phyloP scores from a whole-genome alignment of 805 yeast species.

The Hanseniaspora guilliermondii region DNA sequence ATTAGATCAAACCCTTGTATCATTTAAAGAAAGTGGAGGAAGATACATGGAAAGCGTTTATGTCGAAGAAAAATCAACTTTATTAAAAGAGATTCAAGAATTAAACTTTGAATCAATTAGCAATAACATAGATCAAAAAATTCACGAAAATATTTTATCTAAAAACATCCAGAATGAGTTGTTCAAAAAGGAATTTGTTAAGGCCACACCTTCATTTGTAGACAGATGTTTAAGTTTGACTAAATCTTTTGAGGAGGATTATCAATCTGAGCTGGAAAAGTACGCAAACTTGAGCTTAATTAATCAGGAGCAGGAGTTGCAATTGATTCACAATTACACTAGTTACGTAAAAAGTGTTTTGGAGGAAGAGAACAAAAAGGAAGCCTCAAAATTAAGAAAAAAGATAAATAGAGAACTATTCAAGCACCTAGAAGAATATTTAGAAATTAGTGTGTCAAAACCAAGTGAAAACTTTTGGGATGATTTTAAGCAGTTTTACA shows the following conservation, averaged over 20 bases:
- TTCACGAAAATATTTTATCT: neutral
- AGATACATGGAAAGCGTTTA: conserved; percentile 61
- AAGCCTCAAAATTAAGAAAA: conserved; percentile 33
- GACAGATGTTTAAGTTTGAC: neutral
- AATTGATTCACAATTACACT: neutral
- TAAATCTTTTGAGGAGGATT: neutral
- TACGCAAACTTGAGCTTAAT: neutral
- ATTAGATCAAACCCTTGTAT: conserved; percentile 25
- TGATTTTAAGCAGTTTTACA: conserved; percentile 35
- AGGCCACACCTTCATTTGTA: conserved; percentile 7
- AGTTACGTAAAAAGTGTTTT: conserved; percentile 18
- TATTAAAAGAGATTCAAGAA: conserved; percentile 37
- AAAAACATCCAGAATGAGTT: neutral
- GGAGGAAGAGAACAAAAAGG: conserved; percentile 29
- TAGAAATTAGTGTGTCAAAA: conserved; percentile 35
- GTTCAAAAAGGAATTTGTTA: conserved; percentile 4
- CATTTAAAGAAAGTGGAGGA: conserved; percentile 61
- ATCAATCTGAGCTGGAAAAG: neutral
- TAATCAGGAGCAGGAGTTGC: neutral
- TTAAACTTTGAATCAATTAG: neutral
- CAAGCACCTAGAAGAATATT: conserved; percentile 37
- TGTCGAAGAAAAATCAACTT: conserved; percentile 41
- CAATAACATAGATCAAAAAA: conserved; percentile 2
- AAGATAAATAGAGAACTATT: conserved; percentile 38
- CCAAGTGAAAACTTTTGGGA: conserved; percentile 55